phyloP scores from a whole-genome alignment of 2,329 filamentous ascomycete genomes.

The Alternaria solani region DNA sequence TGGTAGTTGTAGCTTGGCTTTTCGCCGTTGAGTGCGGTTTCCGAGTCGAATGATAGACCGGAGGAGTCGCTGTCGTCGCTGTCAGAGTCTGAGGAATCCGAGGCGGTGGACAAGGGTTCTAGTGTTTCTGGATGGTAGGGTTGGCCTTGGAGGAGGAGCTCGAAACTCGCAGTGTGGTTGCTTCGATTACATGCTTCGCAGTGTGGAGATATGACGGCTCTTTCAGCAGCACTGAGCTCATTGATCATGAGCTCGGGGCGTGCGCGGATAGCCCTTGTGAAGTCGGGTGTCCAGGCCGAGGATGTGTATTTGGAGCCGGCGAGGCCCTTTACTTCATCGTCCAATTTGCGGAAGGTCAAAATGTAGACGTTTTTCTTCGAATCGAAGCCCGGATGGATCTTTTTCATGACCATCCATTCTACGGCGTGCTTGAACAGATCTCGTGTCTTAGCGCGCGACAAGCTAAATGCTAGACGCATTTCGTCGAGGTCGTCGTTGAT shows the following conservation, averaged over 20 bases:
- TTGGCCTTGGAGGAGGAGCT: slow-evolving; percentile 69
- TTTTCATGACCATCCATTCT: slow-evolving; percentile 83
- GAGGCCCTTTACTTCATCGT: slow-evolving; percentile 73
- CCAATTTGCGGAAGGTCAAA: slow-evolving; percentile 74
- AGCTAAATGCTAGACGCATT: slow-evolving; percentile 75
- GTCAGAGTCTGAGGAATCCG: slow-evolving; percentile 38
- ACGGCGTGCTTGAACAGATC: slow-evolving; percentile 77
- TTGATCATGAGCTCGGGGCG: slow-evolving; percentile 64
- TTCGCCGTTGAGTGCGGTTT: slow-evolving; percentile 30
- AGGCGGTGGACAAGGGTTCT: slow-evolving; percentile 64
- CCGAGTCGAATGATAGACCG: slow-evolving; percentile 31
- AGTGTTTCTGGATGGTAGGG: slow-evolving; percentile 73
- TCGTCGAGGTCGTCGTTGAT: slow-evolving; percentile 56
- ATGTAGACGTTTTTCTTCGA: slow-evolving; percentile 70
- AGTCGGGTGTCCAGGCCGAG: slow-evolving; percentile 72
- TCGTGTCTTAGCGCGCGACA: slow-evolving; percentile 71
- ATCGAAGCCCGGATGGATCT: slow-evolving; percentile 75
- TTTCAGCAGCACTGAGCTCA: slow-evolving; percentile 32
- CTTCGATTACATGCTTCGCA: slow-evolving; percentile 77
- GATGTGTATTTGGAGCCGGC: slow-evolving; percentile 76
- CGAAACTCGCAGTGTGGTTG: slow-evolving; percentile 71
- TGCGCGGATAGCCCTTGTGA: slow-evolving; percentile 70
- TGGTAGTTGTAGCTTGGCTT: slow-evolving; percentile 35
- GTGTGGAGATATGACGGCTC: slow-evolving; percentile 38
- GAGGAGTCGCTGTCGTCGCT: slow-evolving; percentile 19